Base-by-base conservation (phyloP, 345 rosid genomes). In the Rhizophora mangle region DNA sequence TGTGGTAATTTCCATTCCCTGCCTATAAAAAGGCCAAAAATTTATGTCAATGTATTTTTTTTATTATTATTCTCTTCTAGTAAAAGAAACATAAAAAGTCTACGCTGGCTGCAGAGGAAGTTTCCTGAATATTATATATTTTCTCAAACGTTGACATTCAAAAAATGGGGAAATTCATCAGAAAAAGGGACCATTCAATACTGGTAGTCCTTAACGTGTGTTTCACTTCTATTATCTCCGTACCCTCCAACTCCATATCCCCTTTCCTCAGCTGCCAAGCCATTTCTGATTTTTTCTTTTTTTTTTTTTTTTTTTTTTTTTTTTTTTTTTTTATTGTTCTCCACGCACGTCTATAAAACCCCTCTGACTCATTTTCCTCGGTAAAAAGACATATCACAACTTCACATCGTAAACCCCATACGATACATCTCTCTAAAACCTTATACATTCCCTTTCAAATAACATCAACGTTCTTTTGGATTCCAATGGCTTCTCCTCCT, bases 141-240 rank as follows among this genome's bases (percentile, higher is more conserved):
- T 43, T 15, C 5, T 13, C 9, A 22, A 69, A 49, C 76, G 81
- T 84, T 78, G 85, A 81, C 83, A 69, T 47, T 56, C 22, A 29
- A 26, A 54, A 56, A 67, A 68, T 51, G 11, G 21, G n/a, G 51
- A 43, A 72, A 18, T 63, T 57, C 77, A 22, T 5, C n/a, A 4
- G 8, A 61, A 22, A 58, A 71, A 58, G 72, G 80, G 5, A 43
- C 49, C 13, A 43, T 43, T 43, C 49, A 43, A 15, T 43, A 13
- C 18, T 3, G 15, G 49, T 13, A 13, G 49, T 13, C 79, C 30
- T 71, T 85, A 49, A 74, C 89, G 89, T 83, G 89, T 56, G 49
- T 55, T 68, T 75, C 78, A 81, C 81, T 73, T 60, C 71, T 43
- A 19, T 43, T 74, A 72, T 27, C 18, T 13, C 49, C 47, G 6